A percentile compares a stretch with the other conserved stretches of the same genome.
These are phyloP conservation scores for Rubia balearica DNA, from an alignment of 305 asterid species.

Conservation along the genomic window DNA sequence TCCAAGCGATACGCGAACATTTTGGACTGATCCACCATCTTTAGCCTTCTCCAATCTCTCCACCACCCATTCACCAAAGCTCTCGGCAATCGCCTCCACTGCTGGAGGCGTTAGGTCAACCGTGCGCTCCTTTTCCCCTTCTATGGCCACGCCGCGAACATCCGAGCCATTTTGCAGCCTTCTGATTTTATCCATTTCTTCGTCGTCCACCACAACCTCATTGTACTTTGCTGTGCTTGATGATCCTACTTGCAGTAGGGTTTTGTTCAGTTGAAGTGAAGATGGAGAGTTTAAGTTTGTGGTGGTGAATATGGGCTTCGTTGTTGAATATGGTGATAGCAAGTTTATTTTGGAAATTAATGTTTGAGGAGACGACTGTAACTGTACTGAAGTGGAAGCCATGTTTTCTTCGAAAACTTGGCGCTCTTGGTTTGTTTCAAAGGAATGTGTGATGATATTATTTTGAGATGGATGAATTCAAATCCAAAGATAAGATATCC, in stretches of 20 bases:
- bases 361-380: slow-evolving; percentile 25
- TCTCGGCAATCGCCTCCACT: slow-evolving; percentile 80
- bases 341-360: slow-evolving; percentile 25
- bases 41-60: slow-evolving; percentile 23
- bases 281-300: slow-evolving; percentile 23
- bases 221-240: slow-evolving; percentile 37
- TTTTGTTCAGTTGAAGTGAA: slow-evolving; percentile 20
- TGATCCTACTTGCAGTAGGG: slow-evolving; percentile 21
- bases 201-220: slow-evolving; percentile 58
- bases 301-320: slow-evolving; percentile 21
- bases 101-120: slow-evolving; percentile 77
- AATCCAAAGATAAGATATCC: slow-evolving; percentile 39
- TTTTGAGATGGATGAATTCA: slow-evolving; percentile 10
- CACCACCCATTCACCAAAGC: slow-evolving; percentile 87
- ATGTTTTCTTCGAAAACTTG: slow-evolving; percentile 28
- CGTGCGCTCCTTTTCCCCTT: slow-evolving; percentile 71
- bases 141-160: slow-evolving; percentile 84
- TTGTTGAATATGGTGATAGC: slow-evolving; percentile 18
- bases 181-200: slow-evolving; percentile 68
- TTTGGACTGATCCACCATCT: slow-evolving; percentile 15
- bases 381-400: slow-evolving; percentile 36
- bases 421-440: slow-evolving; percentile 14
- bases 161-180: slow-evolving; percentile 87
- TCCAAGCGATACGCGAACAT: slow-evolving; percentile 61
- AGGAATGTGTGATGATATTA: not conserved